Percentiles rank a stretch among this genome's conserved stretches.
These are phyloP conservation scores for Oleoguttula mirabilis DNA, from an alignment of 495 filamentous ascomycete genomes.

Conservation along the genomic window DNA sequence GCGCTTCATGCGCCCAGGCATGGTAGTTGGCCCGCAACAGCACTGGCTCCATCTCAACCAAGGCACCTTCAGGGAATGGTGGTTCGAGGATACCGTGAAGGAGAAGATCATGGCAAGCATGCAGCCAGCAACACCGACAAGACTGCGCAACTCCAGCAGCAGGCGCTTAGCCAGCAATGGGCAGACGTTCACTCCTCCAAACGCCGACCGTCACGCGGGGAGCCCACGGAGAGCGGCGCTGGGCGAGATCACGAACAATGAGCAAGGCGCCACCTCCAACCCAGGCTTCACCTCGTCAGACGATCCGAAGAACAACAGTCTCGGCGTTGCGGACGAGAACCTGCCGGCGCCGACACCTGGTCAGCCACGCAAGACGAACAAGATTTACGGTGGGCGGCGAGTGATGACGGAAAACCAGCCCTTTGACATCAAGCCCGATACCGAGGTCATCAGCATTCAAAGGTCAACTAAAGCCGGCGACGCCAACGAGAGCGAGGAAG, in stretches of 20 bases:
- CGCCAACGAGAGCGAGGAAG: conserved; percentile 66
- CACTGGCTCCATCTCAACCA: conserved; percentile 99
- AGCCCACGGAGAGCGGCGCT: conserved; percentile 70
- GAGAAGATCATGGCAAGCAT: conserved; percentile 42
- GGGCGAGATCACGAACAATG: conserved; percentile 79
- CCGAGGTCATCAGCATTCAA: conserved; percentile 39
- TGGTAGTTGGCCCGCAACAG: conserved; percentile 99
- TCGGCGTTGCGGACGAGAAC: conserved; percentile 43
- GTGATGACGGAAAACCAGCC: conserved; percentile 31
- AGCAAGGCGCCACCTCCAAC: conserved; percentile 24
- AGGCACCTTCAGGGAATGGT: conserved; percentile 93
- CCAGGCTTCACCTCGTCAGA: conserved; percentile 30
- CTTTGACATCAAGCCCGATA: conserved; percentile 28
- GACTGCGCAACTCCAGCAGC: conserved; percentile 42
- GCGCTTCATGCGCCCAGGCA: conserved; percentile 98
- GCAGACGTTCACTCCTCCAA: conserved; percentile 65
- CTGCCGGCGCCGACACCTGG: conserved; percentile 91
- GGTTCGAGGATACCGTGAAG: conserved; percentile 78
- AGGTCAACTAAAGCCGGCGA: conserved; percentile 31
- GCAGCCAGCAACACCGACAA: conserved; percentile 66
- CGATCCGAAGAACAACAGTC: conserved; percentile 41
- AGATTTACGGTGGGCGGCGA: conserved; percentile 39
- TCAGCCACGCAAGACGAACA: conserved; percentile 79
- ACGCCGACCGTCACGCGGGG: conserved; percentile 11
- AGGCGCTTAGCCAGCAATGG: conserved; percentile 44